Evolutionary conservation across 169 alveolate genomes (phyloP), one percentile per base, ranked within the genome.

Genomic region (Theileria orientalis): DNA sequence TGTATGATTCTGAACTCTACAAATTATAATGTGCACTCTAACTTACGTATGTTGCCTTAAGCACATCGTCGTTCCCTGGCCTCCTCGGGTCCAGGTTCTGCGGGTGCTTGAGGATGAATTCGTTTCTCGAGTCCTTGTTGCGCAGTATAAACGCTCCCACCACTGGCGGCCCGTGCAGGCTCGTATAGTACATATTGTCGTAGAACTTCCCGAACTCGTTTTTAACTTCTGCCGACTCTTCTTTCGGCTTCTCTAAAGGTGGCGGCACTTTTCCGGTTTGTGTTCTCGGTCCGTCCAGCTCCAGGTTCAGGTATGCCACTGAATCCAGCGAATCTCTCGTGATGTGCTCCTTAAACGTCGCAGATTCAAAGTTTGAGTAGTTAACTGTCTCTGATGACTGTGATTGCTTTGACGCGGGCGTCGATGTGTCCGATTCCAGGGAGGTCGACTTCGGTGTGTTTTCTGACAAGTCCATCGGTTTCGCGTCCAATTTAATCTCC

Each of bases 101-200:
- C 14, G 73, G 73, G 60, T 63, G 23, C 19, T 32, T n/a, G 27
- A 63, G 23, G 3, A 33, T 19, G 35, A 33, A 27, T 42, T 63
- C 42, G 13, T 7, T 27, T 9, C n/a, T 49, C 19, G 41, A 2
- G 19, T 40, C 11, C 11, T 44, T 33, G 25, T 63, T 3, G n/a
- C 42, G 14, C 14, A 63, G 16, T 25, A 63, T 63, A 63, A 42
- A 63, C 3, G 73, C 35, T 3, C 51, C 35, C 74, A 63, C 68
- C n/a, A 63, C 25, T 2, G 73, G 64, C 33, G 64, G 69, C 37
- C 73, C 73, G 44, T 63, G 35, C 16, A 37, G 47, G 14, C 21
- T 29, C 19, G 52, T 57, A n/a, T 21, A 33, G 21, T 57, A 57
- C 11, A 9, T 19, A 5, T 3, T 30, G 32, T 57, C 47, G 54